Base-by-base conservation (phyloP, 2,329 filamentous ascomycete genomes). In the Colletotrichum tropicicola region DNA sequence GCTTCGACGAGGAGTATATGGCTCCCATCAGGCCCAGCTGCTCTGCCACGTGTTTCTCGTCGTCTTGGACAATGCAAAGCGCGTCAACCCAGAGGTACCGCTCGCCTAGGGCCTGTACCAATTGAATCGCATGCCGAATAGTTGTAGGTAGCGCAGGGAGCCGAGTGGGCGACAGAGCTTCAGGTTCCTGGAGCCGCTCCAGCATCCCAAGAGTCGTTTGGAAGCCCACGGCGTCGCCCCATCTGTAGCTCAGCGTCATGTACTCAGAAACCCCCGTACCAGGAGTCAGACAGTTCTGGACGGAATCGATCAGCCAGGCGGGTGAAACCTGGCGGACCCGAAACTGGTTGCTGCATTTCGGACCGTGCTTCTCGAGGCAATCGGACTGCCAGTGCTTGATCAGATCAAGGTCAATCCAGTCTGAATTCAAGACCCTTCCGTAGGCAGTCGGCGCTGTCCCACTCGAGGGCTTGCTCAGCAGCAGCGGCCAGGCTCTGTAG, bases 11-110 rank as follows among this genome's bases (percentile, higher is more conserved):
- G 7, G 41, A 0, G 21, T 61, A 55, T 13, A 55, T 54, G n/a
- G 10, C 39, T 1, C 58, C 41, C 41, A 61, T 55, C 0, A 45
- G 25, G 8, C 23, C 25, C 4, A 61, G 30, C 41, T 61, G 32
- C 3, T 21, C 15, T 6, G 3, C 1, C n/a, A 6, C 0, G 3
- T 55, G 2, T 10, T 7, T 21, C 10, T 27, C 8, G n/a, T 51
- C 5, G 28, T 55, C 51, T 4, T 49, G 28, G 3, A 48, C 17
- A 4, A 56, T 55, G 7, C 8, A 62, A 3, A 62, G 23, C 7
- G 41, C 25, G n/a, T 62, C 32, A 1, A 51, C 48, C 58, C 49
- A 55, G 43, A 60, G 13, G 37, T 54, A 61, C 5, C 41, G 27
- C 0, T 54, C 39, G 10, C 19, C 41, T 8, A 56, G 15, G 3